Percentiles rank a stretch among this genome's conserved stretches.
phyloP scores from a whole-genome alignment of 1,139 yeast genomes.

The Sugiyamaella japonica region DNA sequence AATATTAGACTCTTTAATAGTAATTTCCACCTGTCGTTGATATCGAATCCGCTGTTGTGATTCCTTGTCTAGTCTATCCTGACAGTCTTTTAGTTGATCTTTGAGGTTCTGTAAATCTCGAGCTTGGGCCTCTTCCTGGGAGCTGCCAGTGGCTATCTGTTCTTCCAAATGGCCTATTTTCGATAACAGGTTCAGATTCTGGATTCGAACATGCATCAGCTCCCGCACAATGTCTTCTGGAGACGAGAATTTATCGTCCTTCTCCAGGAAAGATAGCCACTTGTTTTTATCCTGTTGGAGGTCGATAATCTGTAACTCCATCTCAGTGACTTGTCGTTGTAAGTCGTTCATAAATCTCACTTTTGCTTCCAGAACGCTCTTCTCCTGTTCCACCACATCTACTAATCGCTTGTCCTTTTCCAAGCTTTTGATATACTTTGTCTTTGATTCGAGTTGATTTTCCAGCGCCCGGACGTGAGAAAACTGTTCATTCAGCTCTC shows the following conservation, averaged over 20 bases:
- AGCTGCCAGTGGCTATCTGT: conserved; percentile 35
- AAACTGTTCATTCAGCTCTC: conserved; percentile 58
- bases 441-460: conserved; percentile 50
- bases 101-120: conserved; percentile 40
- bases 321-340: conserved; percentile 50
- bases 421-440: conserved; percentile 48
- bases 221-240: conserved; percentile 41
- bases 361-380: conserved; percentile 46
- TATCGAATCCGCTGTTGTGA: conserved; percentile 46
- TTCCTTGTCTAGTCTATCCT: conserved; percentile 39
- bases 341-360: conserved; percentile 47
- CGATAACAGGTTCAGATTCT: conserved; percentile 37
- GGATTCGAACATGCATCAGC: conserved; percentile 38
- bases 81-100: conserved; percentile 41
- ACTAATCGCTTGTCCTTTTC: conserved; percentile 48
- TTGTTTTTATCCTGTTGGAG: conserved; percentile 48
- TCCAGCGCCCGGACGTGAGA: conserved; percentile 59
- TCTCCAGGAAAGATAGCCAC: conserved; percentile 39
- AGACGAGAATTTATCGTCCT: conserved; percentile 34
- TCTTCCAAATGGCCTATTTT: conserved; percentile 40
- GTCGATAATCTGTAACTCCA: conserved; percentile 55
- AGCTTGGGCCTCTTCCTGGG: conserved; percentile 31
- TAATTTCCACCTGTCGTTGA: conserved; percentile 55
- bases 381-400: conserved; percentile 56
- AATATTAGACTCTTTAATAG: conserved; percentile 62